Evolutionary conservation across 163 green algal species (phyloP).

Genomic region (Prototheca cutis): DNA sequence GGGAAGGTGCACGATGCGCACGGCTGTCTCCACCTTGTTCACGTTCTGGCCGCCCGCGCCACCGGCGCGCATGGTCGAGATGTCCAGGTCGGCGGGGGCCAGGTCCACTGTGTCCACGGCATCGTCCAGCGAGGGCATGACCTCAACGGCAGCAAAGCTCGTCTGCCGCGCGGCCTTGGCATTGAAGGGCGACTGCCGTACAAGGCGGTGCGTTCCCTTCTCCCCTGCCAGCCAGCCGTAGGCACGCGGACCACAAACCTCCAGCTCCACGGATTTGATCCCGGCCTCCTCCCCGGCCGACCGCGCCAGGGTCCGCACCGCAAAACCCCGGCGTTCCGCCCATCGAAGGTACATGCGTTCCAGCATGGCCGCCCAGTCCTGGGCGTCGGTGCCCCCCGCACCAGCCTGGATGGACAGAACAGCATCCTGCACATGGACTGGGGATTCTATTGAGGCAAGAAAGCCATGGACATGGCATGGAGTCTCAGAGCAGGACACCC

Average conservation of each 20-base stretch:
- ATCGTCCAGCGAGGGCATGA: conserved; percentile 74
- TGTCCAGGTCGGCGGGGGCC: conserved; percentile 73
- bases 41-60: conserved; percentile 94
- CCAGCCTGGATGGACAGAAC: conserved; percentile 66
- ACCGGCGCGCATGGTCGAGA: conserved; percentile 77
- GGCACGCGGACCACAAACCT: conserved; percentile 68
- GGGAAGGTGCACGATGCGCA: conserved; percentile 87
- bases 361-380: conserved; percentile 90
- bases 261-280: conserved; percentile 75
- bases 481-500: too few relatives aligned
- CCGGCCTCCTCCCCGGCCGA: conserved; percentile 75
- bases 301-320: conserved; percentile 24
- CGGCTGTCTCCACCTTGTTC: conserved; percentile 83
- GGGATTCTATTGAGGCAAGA: too few relatives aligned
- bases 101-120: conserved; percentile 27
- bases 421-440: too few relatives aligned
- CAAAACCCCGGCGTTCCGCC: conserved; percentile 40
- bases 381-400: conserved; percentile 76
- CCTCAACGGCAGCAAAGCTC: conserved; percentile 92
- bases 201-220: conserved; percentile 83
- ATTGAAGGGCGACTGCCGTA: conserved; percentile 93
- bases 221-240: conserved; percentile 77
- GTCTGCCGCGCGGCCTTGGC: conserved; percentile 80
- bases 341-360: conserved; percentile 84
- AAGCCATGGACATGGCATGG: too few relatives aligned